Evolutionary conservation across 352 stramenopile species (phyloP), one percentile per base, ranked within the genome.

Genomic region (Blastocystis sp.): DNA sequence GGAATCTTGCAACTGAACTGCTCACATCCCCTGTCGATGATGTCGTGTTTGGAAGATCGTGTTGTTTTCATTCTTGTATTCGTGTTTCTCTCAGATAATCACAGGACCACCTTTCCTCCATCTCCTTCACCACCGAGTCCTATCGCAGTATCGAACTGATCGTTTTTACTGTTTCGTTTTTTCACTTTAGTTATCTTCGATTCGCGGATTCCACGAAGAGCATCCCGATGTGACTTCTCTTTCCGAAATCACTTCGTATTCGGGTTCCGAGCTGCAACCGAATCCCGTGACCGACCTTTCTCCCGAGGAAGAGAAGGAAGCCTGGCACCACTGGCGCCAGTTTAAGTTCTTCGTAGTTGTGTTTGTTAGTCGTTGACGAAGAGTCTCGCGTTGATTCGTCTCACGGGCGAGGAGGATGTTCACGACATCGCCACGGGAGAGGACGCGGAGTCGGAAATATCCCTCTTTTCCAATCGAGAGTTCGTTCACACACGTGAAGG

Each of bases 391-490:
- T 59, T 78, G 8, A 59, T 29, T 61, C 67, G 67, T 14, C n/a
- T 78, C 27, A 38, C 49, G 14, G 67, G 67, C 3, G 67, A 78
- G 34, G 67, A 78, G 21, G 67, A 78, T n/a, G 67, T 78, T n/a
- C 67, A 78, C n/a, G 40, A 34, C n/a, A 78, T 78, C 36, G 44
- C n/a, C 4, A 44, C 49, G 3, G 40, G 21, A 44, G 44, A 59
- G 24, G 46, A 42, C 24, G 29, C 32, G 6, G 42, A 78, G 34
- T 18, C 24, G 7, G 67, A 78, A 40, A 69, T 69, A 69, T 69
- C 57, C 57, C 34, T 18, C 11, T 16, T 16, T 21, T 8, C 24
- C 9, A 36, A 24, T 69, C 7, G 18, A 34, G 29, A 24, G 9
- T 29, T 29, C 9, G 16, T 38, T 69, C 8, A 46, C 8, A 3